These are phyloP conservation scores for Shiraia sp. DNA, from an alignment of 2,329 filamentous ascomycete genomes.

Conservation along the genomic window DNA sequence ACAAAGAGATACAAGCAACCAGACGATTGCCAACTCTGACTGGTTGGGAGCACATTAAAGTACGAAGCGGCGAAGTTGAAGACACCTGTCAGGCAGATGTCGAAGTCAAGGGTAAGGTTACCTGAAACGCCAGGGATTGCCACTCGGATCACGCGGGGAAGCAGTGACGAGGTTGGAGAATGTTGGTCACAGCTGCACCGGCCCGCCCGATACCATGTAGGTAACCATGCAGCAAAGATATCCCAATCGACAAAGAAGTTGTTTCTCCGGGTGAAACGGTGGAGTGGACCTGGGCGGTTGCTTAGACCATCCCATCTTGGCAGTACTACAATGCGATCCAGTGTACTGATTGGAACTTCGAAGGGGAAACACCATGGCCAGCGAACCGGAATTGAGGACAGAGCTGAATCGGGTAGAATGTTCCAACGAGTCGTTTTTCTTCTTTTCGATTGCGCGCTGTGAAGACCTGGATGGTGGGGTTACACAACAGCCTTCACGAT, in stretches of 20 bases:
- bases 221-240: slow-evolving; percentile 14
- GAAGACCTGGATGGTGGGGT: no score
- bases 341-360: slow-evolving; percentile 11
- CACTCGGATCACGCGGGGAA: slow-evolving; percentile 9
- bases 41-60: slow-evolving; percentile 1
- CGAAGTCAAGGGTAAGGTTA: slow-evolving; percentile 1
- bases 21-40: neutral
- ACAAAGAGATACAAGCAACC: no score
- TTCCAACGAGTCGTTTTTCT: neutral
- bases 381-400: slow-evolving; percentile 10
- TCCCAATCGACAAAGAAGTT: slow-evolving; percentile 22
- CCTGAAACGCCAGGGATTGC: slow-evolving; percentile 4
- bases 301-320: slow-evolving; percentile 8
- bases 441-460: no score
- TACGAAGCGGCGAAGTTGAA: neutral
- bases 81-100: slow-evolving; percentile 1
- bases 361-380: slow-evolving; percentile 10
- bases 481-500: no score
- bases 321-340: slow-evolving; percentile 21
- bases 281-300: slow-evolving; percentile 13
- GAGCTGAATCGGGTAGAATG: slow-evolving; percentile 1
- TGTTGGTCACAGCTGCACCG: slow-evolving; percentile 14
- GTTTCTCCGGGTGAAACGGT: slow-evolving; percentile 22
- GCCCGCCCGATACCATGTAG: slow-evolving; percentile 14
- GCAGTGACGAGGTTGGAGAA: slow-evolving; percentile 11